A percentile compares a stretch with the other conserved stretches of the same genome.
These are phyloP conservation scores for Tetrastigma voinierianum DNA, from an alignment of 164 flowering plant species.

Conservation along the genomic window DNA sequence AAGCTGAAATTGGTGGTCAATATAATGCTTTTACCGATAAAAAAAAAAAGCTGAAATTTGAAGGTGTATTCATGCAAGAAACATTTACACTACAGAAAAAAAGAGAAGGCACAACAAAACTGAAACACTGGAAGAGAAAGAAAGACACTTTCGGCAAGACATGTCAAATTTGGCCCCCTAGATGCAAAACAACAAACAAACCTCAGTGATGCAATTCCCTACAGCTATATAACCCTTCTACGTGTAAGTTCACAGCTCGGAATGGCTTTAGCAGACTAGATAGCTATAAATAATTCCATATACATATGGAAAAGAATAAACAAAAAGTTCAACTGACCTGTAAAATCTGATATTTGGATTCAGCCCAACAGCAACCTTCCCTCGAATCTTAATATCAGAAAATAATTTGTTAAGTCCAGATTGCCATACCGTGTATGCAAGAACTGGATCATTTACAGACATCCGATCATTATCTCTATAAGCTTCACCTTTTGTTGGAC, in stretches of 20 bases:
- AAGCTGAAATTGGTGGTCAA: neutral
- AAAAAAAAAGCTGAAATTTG: neutral
- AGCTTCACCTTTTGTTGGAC: conserved; percentile 90
- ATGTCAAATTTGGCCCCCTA: neutral
- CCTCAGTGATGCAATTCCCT: neutral
- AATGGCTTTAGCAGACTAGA: neutral
- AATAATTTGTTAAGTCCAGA: conserved; percentile 70
- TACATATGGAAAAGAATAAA: neutral
- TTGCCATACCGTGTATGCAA: conserved; percentile 75
- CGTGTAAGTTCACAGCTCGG: neutral
- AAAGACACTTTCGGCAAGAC: neutral
- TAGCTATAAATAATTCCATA: neutral
- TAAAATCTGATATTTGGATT: conserved; percentile 94
- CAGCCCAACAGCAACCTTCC: conserved; percentile 85
- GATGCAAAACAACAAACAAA: neutral
- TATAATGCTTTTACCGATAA: too few relatives aligned
- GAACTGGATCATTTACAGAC: conserved; percentile 72
- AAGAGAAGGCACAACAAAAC: neutral
- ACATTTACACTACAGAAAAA: too few relatives aligned
- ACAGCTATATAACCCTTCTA: neutral
- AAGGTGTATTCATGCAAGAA: neutral
- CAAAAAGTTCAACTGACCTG: conserved; percentile 43
- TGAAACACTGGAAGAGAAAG: neutral
- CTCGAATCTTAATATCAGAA: conserved; percentile 65
- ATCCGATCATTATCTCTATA: conserved; percentile 88